A percentile compares a stretch with the other conserved stretches of the same genome.
phyloP scores from a whole-genome alignment of 1,284 basidiomycete genomes.

The Ustilago trichophora region DNA sequence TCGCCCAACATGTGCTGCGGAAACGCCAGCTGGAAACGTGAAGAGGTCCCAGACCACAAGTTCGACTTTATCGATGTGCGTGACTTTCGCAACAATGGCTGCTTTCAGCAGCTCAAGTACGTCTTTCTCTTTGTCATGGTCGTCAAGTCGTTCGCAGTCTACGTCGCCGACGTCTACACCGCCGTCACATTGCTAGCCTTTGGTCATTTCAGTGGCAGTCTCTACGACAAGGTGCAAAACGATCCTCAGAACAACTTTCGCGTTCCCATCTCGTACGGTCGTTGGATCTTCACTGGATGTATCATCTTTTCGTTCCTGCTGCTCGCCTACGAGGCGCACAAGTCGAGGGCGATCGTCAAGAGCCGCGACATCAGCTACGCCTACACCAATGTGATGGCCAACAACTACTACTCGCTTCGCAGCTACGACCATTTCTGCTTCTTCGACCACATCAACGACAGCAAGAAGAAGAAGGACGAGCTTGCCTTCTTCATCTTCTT shows the following conservation, averaged over 20 bases:
- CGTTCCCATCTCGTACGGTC: conserved; percentile 86
- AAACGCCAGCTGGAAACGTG: conserved; percentile 81
- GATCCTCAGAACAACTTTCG: conserved; percentile 77
- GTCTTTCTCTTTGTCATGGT: conserved; percentile 88
- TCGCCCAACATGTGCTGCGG: conserved; percentile 54
- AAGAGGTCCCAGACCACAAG: conserved; percentile 98
- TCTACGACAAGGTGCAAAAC: conserved; percentile 75
- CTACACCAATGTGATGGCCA: conserved; percentile 84
- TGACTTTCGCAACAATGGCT: conserved; percentile 88
- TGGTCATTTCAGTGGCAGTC: conserved; percentile 83
- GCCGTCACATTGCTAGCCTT: conserved; percentile 96
- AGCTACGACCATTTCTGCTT: conserved; percentile 98
- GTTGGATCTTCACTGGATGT: conserved; percentile 97
- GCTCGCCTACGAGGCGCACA: conserved; percentile 88
- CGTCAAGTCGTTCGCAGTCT: conserved; percentile 93
- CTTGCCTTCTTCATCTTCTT: conserved; percentile 99
- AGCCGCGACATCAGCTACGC: conserved; percentile 86
- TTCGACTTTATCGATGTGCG: conserved; percentile 95
- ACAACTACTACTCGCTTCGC: conserved; percentile 75
- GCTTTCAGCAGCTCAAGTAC: conserved; percentile 87
- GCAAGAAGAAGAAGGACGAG: conserved; percentile 94
- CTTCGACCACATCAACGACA: conserved; percentile 93
- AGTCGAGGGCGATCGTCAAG: conserved; percentile 89
- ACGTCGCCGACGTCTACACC: conserved; percentile 96
- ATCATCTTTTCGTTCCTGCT: conserved; percentile 96